Evolutionary conservation across 352 stramenopile species (phyloP).

Genomic region (Phytophthora kernoviae): DNA sequence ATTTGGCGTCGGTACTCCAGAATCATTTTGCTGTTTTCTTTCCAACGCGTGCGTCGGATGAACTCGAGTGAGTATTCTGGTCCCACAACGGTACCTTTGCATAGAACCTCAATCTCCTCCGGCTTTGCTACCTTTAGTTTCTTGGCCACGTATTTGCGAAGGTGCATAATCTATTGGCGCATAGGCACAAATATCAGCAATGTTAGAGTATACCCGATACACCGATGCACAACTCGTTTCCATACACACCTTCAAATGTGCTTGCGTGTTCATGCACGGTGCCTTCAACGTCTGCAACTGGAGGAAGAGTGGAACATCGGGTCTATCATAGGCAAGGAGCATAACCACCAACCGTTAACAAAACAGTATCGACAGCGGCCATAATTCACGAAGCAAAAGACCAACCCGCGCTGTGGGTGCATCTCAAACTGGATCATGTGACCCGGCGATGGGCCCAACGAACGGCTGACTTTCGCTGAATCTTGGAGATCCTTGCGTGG

Average conservation of each 20-base stretch:
- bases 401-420: conserved; percentile 45
- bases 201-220: background rate
- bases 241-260: conserved; percentile 45
- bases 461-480: conserved; percentile 20
- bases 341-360: background rate
- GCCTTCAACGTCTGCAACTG: conserved; percentile 32
- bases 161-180: conserved; percentile 47
- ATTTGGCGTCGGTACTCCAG: conserved; percentile 59
- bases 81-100: conserved; percentile 45
- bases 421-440: conserved; percentile 55
- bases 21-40: conserved; percentile 49
- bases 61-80: conserved; percentile 74
- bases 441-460: conserved; percentile 33
- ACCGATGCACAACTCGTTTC: background rate
- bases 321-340: conserved; percentile 13
- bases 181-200: background rate
- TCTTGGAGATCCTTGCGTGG: conserved; percentile 5
- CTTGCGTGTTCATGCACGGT: conserved; percentile 47
- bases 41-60: conserved; percentile 63
- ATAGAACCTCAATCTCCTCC: conserved; percentile 67
- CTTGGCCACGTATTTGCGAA: conserved; percentile 70
- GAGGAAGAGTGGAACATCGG: conserved; percentile 50
- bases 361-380: conserved; percentile 3
- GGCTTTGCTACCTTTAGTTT: conserved; percentile 38
- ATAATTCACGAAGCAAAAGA: conserved; percentile 2